Conservation (phyloP, 2,329 filamentous ascomycete genomes). For the Colletotrichum magnum region DNA sequence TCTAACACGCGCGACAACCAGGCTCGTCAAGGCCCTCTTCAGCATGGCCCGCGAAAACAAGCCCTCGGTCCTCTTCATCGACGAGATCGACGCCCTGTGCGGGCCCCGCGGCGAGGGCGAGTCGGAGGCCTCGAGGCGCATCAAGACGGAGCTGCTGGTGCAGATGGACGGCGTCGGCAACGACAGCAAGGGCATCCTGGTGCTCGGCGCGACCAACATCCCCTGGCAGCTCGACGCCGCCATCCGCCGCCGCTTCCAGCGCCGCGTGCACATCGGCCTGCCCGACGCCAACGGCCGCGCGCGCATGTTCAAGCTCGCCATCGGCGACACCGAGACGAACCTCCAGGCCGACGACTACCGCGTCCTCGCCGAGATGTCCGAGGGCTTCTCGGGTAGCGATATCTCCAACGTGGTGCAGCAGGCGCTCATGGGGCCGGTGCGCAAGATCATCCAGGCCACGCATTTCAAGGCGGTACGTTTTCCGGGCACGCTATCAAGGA, state of each 20-base stretch:
- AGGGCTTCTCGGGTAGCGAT: constrained; percentile 96
- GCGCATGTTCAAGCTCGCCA: constrained; percentile 94
- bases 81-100: constrained; percentile 97
- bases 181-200: constrained; percentile 92
- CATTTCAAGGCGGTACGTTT: constrained; percentile 90
- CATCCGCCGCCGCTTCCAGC: constrained; percentile 95
- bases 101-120: constrained; percentile 94
- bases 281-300: constrained; percentile 90
- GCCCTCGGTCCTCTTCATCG: constrained; percentile 98
- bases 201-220: constrained; percentile 97
- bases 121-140: constrained; percentile 95
- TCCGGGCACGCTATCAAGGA: no score
- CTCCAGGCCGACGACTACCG: constrained; percentile 84
- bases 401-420: constrained; percentile 96
- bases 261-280: constrained; percentile 94
- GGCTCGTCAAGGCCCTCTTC: constrained; percentile 96
- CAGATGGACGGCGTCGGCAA: constrained; percentile 99
- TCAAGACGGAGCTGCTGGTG: constrained; percentile 98
- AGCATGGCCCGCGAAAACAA: constrained; percentile 98
- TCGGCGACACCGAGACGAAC: constrained; percentile 93
- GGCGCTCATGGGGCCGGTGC: constrained; percentile 95
- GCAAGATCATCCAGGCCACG: constrained; percentile 96
- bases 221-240: constrained; percentile 98
- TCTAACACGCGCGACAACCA: constrained; percentile 52
- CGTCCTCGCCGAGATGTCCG: constrained; percentile 83